phyloP scores from a whole-genome alignment of 352 stramenopile species.

The Phytopythium oedochilum region DNA sequence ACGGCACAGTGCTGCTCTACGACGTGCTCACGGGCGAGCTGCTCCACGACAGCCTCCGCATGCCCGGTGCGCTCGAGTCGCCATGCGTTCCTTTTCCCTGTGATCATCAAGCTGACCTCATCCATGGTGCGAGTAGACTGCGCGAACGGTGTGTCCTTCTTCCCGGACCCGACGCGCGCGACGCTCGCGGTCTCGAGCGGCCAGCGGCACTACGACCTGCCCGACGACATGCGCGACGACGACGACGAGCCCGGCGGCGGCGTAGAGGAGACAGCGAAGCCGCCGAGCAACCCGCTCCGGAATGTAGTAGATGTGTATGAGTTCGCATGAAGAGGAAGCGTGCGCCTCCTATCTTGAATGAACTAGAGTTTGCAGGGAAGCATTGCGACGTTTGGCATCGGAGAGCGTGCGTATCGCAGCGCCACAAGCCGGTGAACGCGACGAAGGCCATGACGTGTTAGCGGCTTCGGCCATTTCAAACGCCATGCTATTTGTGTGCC shows the following conservation, averaged over 20 bases:
- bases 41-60: constrained; percentile 35
- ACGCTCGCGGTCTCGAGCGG: constrained; percentile 54
- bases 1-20: constrained; percentile 49
- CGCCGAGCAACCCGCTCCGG: neutral
- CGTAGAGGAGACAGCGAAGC: neutral
- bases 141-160: constrained; percentile 76
- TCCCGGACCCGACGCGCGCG: constrained; percentile 39
- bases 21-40: constrained; percentile 46
- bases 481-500: neutral
- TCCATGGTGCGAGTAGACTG: constrained; percentile 23
- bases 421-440: no score
- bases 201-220: constrained; percentile 62
- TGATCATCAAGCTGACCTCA: neutral
- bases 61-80: constrained; percentile 20
- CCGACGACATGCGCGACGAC: constrained; percentile 47
- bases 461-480: no score
- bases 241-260: constrained; percentile 15
- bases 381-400: no score
- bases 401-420: no score
- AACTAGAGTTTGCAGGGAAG: no score
- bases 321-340: constrained; percentile 9
- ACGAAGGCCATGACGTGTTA: no score
- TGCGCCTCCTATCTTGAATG: no score
- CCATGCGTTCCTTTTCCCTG: neutral
- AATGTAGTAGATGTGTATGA: constrained; percentile 47